Conservation (phyloP, 306 rosid genomes). For the Dalbergia cochinchinensis region DNA sequence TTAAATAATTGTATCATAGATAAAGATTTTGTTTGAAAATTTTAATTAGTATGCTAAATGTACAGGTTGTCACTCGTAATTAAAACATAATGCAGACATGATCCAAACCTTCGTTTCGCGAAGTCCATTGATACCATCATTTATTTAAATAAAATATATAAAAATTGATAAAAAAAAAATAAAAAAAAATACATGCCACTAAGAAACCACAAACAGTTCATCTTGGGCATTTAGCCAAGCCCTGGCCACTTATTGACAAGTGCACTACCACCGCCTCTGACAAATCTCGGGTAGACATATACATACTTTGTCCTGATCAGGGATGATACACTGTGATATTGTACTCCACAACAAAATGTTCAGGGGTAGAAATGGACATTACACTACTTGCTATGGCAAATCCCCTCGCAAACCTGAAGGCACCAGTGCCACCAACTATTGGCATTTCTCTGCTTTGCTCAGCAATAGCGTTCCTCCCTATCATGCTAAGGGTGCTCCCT, state of each 20-base stretch:
- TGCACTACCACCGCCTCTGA: not conserved
- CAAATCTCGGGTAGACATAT: not conserved
- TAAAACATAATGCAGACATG: too few relatives aligned
- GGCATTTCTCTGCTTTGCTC: slow-evolving; percentile 44
- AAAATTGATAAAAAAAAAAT: not conserved
- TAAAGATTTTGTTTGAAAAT: too few relatives aligned
- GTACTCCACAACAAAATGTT: slow-evolving; percentile 52
- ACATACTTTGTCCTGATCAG: not conserved
- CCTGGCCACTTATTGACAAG: not conserved
- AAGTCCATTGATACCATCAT: too few relatives aligned
- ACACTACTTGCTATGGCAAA: slow-evolving; percentile 48
- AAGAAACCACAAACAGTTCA: not conserved
- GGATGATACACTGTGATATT: slow-evolving; percentile 38
- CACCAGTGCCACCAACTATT: slow-evolving; percentile 53
- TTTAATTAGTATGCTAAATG: accelerated
- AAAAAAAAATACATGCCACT: too few relatives aligned
- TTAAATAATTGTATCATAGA: too few relatives aligned
- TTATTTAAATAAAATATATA: not conserved
- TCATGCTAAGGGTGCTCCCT: slow-evolving; percentile 48
- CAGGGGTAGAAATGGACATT: slow-evolving; percentile 40
- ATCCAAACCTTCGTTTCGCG: too few relatives aligned
- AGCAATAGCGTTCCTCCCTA: slow-evolving; percentile 41
- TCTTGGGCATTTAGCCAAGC: not conserved
- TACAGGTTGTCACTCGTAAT: accelerated
- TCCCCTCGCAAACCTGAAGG: slow-evolving; percentile 44